Evolutionary conservation across 1,284 basidiomycete genomes (phyloP).

Genomic region (Ustilago tritici): DNA sequence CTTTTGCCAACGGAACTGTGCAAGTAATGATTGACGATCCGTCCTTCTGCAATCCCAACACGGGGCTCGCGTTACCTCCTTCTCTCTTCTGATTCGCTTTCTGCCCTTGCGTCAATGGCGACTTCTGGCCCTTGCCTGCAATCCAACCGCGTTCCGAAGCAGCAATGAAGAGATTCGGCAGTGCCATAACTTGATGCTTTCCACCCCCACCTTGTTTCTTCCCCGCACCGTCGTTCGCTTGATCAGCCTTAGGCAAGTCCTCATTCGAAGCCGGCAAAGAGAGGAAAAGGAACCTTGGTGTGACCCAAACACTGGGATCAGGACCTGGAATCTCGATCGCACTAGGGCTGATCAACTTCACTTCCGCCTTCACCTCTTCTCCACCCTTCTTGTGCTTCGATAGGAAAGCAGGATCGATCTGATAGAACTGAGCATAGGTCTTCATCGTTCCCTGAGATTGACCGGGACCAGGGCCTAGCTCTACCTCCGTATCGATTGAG

Average conservation of each 20-base stretch:
- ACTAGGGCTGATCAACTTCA: slow-evolving; percentile 36
- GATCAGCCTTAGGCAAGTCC: slow-evolving; percentile 19
- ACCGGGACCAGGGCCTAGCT: slow-evolving; percentile 74
- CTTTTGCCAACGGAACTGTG: slow-evolving; percentile 40
- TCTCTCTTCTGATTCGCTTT: slow-evolving; percentile 7
- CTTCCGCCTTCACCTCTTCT: slow-evolving; percentile 22
- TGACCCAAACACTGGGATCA: slow-evolving; percentile 51
- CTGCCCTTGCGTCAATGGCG: slow-evolving; percentile 7
- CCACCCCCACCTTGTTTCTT: slow-evolving; percentile 7
- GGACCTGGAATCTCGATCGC: slow-evolving; percentile 55
- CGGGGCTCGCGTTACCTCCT: slow-evolving; percentile 9
- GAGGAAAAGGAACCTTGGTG: slow-evolving; percentile 55
- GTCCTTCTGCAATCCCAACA: slow-evolving; percentile 31
- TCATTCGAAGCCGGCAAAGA: slow-evolving; percentile 35
- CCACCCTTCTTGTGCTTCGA: slow-evolving; percentile 2
- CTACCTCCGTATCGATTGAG: slow-evolving; percentile 77
- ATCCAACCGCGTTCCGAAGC: slow-evolving; percentile 58
- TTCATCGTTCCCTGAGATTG: slow-evolving; percentile 72
- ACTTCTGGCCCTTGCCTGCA: slow-evolving; percentile 36
- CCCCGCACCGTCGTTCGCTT: background rate
- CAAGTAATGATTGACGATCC: slow-evolving; percentile 40
- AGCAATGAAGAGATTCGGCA: slow-evolving; percentile 57
- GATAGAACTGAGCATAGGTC: slow-evolving; percentile 50
- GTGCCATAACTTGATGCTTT: slow-evolving; percentile 52
- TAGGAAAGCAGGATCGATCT: slow-evolving; percentile 28